Base-by-base conservation (phyloP, 2,329 filamentous ascomycete species). In the Cryphonectria japonica region DNA sequence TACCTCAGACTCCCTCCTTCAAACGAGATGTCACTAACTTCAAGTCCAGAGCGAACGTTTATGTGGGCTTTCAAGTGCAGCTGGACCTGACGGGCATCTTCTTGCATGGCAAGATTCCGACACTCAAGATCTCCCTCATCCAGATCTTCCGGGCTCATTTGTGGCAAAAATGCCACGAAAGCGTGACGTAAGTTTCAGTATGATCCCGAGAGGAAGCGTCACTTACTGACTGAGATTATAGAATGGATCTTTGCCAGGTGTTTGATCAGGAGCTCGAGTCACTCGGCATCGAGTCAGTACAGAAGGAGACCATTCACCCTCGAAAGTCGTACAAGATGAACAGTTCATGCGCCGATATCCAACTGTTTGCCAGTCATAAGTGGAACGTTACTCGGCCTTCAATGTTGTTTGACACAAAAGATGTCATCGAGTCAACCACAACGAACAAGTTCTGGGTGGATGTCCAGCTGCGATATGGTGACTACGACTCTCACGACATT, bases 311-410 rank as follows among this genome's bases (percentile, higher is more conserved):
- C 0, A 99, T 99, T 72, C 96, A 99, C 85, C 96, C 96, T 67
- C 89, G 96, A 89, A 99, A 99, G 83, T 98, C 94, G 5, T 99
- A 99, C 89, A 99, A 99, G 89, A 99, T 99, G 96, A 99, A 99
- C 86, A 98, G 95, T 78, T 98, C 95, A 71, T 98, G 96, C 78
- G 96, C 97, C 5, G 60, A 63, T 52, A 69, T 63, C 39, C 34
- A 63, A 9, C 43, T 57, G 1, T 62, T 69, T 57, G 46, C 46
- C 52, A 97, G 93, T 74, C 96, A 98, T 84, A 99, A 98, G 81
- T 99, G 97, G 97, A 98, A 97, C 74, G 95, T 99, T 67, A 98
- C 95, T 0, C 88, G 93, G 2, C 97, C 96, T 1, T 98, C 95
- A 3, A 88, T 97, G 76, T 85, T 99, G 3, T 97, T 97, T 79